phyloP scores from a whole-genome alignment of 495 filamentous ascomycete genomes.

The Penicillium coprophilum region DNA sequence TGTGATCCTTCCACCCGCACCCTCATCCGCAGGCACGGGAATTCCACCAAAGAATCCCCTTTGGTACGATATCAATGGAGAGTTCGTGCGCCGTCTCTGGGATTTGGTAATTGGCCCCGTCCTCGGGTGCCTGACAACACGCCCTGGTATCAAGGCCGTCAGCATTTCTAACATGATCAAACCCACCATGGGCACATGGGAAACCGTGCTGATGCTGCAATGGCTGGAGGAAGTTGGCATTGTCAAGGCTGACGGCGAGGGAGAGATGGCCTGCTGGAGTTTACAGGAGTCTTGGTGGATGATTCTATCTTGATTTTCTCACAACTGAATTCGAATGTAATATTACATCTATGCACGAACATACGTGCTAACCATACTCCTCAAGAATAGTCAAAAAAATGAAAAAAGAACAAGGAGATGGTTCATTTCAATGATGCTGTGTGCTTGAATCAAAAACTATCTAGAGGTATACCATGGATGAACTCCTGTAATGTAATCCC shows the following conservation, averaged over 20 bases:
- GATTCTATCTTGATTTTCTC: slow-evolving; percentile 22
- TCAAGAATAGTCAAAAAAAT: neutral
- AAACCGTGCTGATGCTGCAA: slow-evolving; percentile 61
- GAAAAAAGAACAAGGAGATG: neutral
- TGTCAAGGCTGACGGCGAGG: slow-evolving; percentile 27
- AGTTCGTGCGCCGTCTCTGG: slow-evolving; percentile 64
- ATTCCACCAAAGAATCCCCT: slow-evolving; percentile 58
- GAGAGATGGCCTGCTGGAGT: slow-evolving; percentile 42
- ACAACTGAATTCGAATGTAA: neutral
- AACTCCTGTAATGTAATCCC: slow-evolving; percentile 4
- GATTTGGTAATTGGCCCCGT: slow-evolving; percentile 58
- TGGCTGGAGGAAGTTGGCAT: slow-evolving; percentile 60
- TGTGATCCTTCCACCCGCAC: slow-evolving; percentile 23
- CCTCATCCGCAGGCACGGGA: neutral
- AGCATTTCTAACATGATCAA: slow-evolving; percentile 55
- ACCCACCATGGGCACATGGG: slow-evolving; percentile 65
- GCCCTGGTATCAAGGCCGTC: slow-evolving; percentile 56
- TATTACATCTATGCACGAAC: neutral
- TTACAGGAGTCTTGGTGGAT: slow-evolving; percentile 74
- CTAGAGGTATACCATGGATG: slow-evolving; percentile 10
- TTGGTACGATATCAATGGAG: slow-evolving; percentile 76
- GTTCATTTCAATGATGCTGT: neutral
- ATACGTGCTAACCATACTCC: neutral
- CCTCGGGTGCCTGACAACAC: slow-evolving; percentile 55
- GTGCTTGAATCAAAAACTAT: slow-evolving; percentile 5